These are phyloP conservation scores for Backusella morwellensis DNA, from an alignment of 192 early-diverging fungal species.

Conservation along the genomic window DNA sequence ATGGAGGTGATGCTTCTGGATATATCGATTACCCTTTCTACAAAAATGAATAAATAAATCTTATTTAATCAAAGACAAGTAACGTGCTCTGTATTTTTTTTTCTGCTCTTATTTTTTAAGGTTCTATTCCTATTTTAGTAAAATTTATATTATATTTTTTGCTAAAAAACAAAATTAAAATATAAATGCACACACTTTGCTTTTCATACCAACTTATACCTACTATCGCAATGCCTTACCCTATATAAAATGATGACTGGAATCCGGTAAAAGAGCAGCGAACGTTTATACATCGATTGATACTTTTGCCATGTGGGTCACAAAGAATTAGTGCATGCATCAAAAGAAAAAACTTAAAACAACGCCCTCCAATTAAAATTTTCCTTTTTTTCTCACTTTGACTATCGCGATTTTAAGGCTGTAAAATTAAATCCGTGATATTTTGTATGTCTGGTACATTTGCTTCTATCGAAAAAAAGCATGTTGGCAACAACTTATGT, in stretches of 20 bases:
- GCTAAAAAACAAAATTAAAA: no score
- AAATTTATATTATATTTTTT: neutral
- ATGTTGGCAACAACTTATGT: neutral
- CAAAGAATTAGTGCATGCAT: neutral
- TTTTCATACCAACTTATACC: neutral
- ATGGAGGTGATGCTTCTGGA: slow-evolving; percentile 9
- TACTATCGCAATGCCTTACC: neutral
- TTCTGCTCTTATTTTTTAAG: neutral
- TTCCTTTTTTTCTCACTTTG: neutral
- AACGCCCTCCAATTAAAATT: neutral
- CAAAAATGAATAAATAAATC: neutral
- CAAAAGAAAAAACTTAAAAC: neutral
- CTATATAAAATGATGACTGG: neutral
- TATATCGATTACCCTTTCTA: slow-evolving; percentile 33
- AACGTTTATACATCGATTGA: neutral
- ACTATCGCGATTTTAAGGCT: no score
- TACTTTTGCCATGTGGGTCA: neutral
- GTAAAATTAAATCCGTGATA: no score
- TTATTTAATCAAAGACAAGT: neutral
- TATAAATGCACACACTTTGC: neutral
- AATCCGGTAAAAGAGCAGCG: neutral
- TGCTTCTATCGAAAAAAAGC: slow-evolving; percentile 5
- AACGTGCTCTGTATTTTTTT: neutral
- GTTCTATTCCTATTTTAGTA: neutral
- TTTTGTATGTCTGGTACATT: slow-evolving; percentile 1